Evolutionary conservation across 1,284 basidiomycete species (phyloP).

Genomic region (Golubevia pallescens): DNA sequence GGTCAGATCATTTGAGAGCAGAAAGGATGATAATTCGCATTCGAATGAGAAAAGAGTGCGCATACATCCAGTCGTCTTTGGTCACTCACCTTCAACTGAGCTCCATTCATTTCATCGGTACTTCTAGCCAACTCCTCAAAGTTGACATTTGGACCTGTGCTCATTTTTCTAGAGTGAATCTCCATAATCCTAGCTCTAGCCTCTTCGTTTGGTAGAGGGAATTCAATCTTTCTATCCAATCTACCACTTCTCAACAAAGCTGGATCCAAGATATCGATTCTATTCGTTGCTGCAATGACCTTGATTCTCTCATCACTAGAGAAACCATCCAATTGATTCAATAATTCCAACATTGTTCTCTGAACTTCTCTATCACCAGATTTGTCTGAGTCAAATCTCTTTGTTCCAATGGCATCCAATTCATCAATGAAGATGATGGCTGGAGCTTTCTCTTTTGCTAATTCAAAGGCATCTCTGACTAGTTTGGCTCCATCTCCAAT

Average conservation of each 20-base stretch:
- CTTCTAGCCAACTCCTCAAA: conserved; percentile 77
- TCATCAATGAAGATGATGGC: conserved; percentile 99
- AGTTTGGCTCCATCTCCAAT: conserved; percentile 93
- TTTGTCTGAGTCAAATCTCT: conserved; percentile 97
- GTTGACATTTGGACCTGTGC: conserved; percentile 75
- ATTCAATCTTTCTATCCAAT: conserved; percentile 80
- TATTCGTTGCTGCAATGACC: conserved; percentile 98
- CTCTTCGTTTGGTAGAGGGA: conserved; percentile 78
- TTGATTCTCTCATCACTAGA: conserved; percentile 96
- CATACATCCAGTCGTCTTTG: too few species aligned
- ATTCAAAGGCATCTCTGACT: conserved; percentile 93
- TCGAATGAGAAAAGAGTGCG: too few species aligned
- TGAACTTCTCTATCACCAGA: conserved; percentile 99
- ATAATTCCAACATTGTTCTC: conserved; percentile 96
- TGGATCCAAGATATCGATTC: conserved; percentile 94
- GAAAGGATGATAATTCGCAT: not conserved
- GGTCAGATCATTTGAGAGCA: not conserved
- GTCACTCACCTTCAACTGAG: conserved; percentile 67
- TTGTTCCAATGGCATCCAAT: conserved; percentile 97
- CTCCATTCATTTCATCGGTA: conserved; percentile 80
- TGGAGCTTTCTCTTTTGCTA: conserved; percentile 95
- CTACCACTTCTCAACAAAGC: conserved; percentile 78
- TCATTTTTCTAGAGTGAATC: conserved; percentile 92
- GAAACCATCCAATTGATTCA: conserved; percentile 84
- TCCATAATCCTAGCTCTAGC: conserved; percentile 77